Percentiles rank a stretch among this genome's conserved stretches.
These are phyloP conservation scores for Ogataea degrootiae DNA, from an alignment of 805 yeast species.

Conservation along the genomic window DNA sequence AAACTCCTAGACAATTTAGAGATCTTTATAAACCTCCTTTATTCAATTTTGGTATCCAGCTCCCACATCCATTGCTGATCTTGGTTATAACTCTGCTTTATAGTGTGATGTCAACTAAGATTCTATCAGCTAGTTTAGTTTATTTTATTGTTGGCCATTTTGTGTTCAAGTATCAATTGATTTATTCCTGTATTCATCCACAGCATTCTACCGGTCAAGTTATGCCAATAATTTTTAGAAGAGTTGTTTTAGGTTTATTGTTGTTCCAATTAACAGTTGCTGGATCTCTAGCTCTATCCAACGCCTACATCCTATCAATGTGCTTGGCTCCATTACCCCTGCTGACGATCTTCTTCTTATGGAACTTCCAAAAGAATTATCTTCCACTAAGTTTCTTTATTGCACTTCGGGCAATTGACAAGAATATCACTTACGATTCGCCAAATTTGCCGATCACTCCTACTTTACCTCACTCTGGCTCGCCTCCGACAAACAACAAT, in stretches of 20 bases:
- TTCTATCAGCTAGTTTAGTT: constrained; percentile 74
- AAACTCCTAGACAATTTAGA: constrained; percentile 79
- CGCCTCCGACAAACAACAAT: not conserved
- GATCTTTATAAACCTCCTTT: constrained; percentile 81
- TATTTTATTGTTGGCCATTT: constrained; percentile 83
- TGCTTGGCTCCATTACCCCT: constrained; percentile 74
- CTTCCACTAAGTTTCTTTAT: constrained; percentile 79
- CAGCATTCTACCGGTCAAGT: constrained; percentile 96
- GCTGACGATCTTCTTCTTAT: constrained; percentile 57
- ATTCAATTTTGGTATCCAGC: constrained; percentile 83
- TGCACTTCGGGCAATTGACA: constrained; percentile 70
- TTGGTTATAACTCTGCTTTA: constrained; percentile 81
- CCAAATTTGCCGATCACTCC: not conserved
- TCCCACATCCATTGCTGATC: constrained; percentile 88
- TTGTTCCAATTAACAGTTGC: constrained; percentile 91
- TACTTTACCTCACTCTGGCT: not conserved
- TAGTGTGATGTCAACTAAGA: constrained; percentile 85
- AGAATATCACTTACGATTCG: constrained; percentile 1
- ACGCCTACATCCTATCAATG: constrained; percentile 72
- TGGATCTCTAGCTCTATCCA: constrained; percentile 74
- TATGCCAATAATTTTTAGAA: constrained; percentile 85
- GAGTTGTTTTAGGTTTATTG: constrained; percentile 75
- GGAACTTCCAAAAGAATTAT: constrained; percentile 78
- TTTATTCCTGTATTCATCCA: constrained; percentile 89
- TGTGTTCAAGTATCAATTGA: constrained; percentile 85